Percentiles rank a stretch among this genome's conserved stretches.
phyloP scores from a whole-genome alignment of 2,329 filamentous ascomycete genomes.

The Neurospora sp. region DNA sequence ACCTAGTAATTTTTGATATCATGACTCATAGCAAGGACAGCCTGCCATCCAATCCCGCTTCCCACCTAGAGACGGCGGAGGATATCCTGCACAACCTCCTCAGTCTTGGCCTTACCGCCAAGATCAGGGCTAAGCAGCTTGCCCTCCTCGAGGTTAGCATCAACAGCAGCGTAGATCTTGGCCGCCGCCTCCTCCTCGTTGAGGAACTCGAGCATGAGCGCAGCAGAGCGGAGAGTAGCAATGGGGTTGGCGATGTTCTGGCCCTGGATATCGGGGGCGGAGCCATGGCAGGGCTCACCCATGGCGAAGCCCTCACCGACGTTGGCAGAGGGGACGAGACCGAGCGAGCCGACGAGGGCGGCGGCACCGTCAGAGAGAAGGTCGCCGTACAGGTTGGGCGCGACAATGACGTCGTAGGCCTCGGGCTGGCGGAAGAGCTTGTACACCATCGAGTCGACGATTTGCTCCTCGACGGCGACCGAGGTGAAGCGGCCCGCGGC shows the following conservation, averaged over 20 bases:
- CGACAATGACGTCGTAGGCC: constrained; percentile 95
- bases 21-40: background rate
- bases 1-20: background rate
- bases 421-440: constrained; percentile 96
- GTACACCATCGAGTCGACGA: constrained; percentile 99
- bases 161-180: constrained; percentile 83
- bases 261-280: constrained; percentile 91
- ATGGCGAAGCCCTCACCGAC: constrained; percentile 92
- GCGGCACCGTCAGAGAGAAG: constrained; percentile 93
- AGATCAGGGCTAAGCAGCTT: constrained; percentile 80
- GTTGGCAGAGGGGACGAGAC: constrained; percentile 89
- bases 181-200: constrained; percentile 79
- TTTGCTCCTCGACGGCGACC: constrained; percentile 84
- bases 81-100: constrained; percentile 81
- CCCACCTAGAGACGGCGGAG: constrained; percentile 61
- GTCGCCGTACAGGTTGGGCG: constrained; percentile 94
- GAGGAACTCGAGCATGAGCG: constrained; percentile 93
- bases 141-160: constrained; percentile 78
- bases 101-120: constrained; percentile 76
- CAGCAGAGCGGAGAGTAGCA: constrained; percentile 82
- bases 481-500: constrained; percentile 50
- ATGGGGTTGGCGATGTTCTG: constrained; percentile 92
- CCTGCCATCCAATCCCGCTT: background rate
- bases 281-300: constrained; percentile 95
- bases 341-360: constrained; percentile 82